Conservation (phyloP, 352 stramenopile genomes). For the Globisporangium uncinulatum region DNA sequence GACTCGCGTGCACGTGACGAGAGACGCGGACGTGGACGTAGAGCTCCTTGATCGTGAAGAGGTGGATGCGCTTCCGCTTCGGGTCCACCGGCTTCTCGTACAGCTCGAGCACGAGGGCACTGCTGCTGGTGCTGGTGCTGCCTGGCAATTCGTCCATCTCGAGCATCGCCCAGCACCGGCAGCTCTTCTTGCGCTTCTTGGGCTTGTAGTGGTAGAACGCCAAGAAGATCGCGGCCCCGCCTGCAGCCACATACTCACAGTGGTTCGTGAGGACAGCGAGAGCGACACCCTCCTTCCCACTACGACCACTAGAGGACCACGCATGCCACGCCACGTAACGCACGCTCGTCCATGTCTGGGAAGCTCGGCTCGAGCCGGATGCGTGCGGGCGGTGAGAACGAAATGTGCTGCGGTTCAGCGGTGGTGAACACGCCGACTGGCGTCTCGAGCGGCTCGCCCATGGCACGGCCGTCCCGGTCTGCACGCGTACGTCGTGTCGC, state of each 20-base stretch:
- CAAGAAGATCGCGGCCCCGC: slow-evolving; percentile 53
- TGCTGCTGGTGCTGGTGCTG: slow-evolving; percentile 4
- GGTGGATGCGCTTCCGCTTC: slow-evolving; percentile 54
- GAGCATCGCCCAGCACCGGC: slow-evolving; percentile 63
- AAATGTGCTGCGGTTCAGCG: slow-evolving; percentile 37
- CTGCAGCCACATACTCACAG: slow-evolving; percentile 14
- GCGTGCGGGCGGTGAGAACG: slow-evolving; percentile 25
- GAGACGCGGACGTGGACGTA: slow-evolving; percentile 51
- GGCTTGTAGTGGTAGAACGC: slow-evolving; percentile 75
- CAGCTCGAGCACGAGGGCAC: slow-evolving; percentile 41
- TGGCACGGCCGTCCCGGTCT: slow-evolving; percentile 40
- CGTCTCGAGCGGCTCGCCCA: slow-evolving; percentile 57
- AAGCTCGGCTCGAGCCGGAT: slow-evolving; percentile 47
- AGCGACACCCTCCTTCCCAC: too few species aligned
- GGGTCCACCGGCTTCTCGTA: slow-evolving; percentile 71
- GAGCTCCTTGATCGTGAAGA: slow-evolving; percentile 72
- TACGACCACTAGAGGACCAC: background rate
- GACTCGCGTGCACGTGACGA: slow-evolving; percentile 10
- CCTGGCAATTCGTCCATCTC: slow-evolving; percentile 60
- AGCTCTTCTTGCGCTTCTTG: slow-evolving; percentile 76
- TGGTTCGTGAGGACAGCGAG: too few species aligned
- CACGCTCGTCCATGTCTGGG: slow-evolving; percentile 46
- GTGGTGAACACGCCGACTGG: slow-evolving; percentile 21
- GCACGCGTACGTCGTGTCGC: background rate
- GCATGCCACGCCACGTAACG: background rate